Evolutionary conservation across 1,284 basidiomycete species (phyloP), one percentile per base, ranked within the genome.

Genomic region (Mycena citricolor): DNA sequence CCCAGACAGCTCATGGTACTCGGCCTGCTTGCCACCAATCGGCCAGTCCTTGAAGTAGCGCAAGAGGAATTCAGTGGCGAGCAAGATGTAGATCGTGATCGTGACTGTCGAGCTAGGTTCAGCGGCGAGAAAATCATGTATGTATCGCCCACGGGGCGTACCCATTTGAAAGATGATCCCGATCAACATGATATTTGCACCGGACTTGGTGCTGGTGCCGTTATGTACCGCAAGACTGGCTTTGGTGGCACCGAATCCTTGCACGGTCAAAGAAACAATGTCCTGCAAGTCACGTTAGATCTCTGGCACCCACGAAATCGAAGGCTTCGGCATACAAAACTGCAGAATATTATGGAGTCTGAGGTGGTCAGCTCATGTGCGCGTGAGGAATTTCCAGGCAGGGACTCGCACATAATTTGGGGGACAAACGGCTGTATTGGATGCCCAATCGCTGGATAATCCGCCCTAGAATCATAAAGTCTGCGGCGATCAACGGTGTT

Each of bases 201-300:
- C 73, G 38, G 44, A 20, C 12, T 41, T 21, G 12, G 57, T 51
- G 32, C 38, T 45, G 8, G 57, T 42, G 17, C 54, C 46, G 5
- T 54, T 55, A 29, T 61, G 64, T 21, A 67, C 66, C 0, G 58
- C 61, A 2, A 50, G 36, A 7, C 76, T 65, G 2, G 79, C 78
- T 5, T 70, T 58, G 1, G 67, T 75, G 22, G 78, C 79, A 16
- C 79, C 80, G 13, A 69, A 60, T 10, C 68, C 76, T 60, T 81
- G 79, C 11, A 81, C 58, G 20, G 75, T 54, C 12, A 81, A 67
- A 1, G 76, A 70, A 19, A 76, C 55, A 11, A 78, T 58, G 54
- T 81, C 78, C 73, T 76, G 49, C 11, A 53, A 29, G 14, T 32
- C 5, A 32, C 12, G 24, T 32, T 25, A 24, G 3, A 16, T 7